These are phyloP conservation scores for Nemania serpens DNA, from an alignment of 2,329 filamentous ascomycete species.

Conservation along the genomic window DNA sequence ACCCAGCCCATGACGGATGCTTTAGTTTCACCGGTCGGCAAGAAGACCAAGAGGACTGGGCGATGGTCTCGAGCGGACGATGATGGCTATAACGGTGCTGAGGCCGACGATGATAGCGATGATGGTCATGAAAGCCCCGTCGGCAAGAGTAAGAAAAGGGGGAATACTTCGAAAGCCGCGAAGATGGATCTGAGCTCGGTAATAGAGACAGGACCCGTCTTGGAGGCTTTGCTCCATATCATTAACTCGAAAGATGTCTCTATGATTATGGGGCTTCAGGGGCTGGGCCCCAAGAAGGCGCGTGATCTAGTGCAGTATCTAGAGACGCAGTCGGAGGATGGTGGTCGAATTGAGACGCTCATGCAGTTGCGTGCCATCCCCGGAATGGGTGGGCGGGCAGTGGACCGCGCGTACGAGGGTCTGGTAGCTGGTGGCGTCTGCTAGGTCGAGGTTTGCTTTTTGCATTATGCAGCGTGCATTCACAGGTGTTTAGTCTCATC, in stretches of 20 bases:
- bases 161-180: slow-evolving; percentile 29
- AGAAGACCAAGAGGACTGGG: slow-evolving; percentile 37
- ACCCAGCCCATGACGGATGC: slow-evolving; percentile 16
- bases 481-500: slow-evolving; percentile 23
- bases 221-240: slow-evolving; percentile 66
- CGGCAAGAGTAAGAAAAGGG: slow-evolving; percentile 30
- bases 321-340: slow-evolving; percentile 50
- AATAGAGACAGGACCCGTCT: slow-evolving; percentile 43
- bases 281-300: slow-evolving; percentile 75
- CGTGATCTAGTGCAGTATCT: slow-evolving; percentile 62
- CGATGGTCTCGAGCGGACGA: slow-evolving; percentile 34
- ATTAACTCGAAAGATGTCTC: slow-evolving; percentile 73
- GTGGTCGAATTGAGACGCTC: slow-evolving; percentile 52
- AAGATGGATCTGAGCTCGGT: slow-evolving; percentile 24
- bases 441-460: slow-evolving; percentile 12
- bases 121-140: slow-evolving; percentile 42
- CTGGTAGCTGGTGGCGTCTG: slow-evolving; percentile 39
- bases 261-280: slow-evolving; percentile 68
- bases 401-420: slow-evolving; percentile 62
- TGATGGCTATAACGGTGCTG: slow-evolving; percentile 44
- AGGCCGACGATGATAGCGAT: slow-evolving; percentile 42
- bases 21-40: slow-evolving; percentile 29
- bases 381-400: slow-evolving; percentile 60
- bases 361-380: slow-evolving; percentile 58
- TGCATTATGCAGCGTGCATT: slow-evolving; percentile 21